These are phyloP conservation scores for Colletotrichum destructivum DNA, from an alignment of 2,329 filamentous ascomycete genomes.

Conservation along the genomic window DNA sequence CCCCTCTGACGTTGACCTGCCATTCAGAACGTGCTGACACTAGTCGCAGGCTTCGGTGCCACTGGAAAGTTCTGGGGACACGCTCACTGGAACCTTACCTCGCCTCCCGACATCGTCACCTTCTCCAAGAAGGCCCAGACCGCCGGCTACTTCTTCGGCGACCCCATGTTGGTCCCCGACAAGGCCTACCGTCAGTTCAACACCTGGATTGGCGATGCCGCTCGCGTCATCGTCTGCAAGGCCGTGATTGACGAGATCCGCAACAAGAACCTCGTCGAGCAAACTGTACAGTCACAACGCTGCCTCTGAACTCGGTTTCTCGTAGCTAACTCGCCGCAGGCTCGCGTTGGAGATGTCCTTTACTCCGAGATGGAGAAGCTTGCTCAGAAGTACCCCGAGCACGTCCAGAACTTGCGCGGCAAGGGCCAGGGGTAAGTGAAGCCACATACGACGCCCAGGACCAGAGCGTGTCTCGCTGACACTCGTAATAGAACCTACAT, in stretches of 20 bases:
- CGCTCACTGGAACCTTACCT: slow-evolving; percentile 82
- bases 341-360: slow-evolving; percentile 77
- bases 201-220: slow-evolving; percentile 89
- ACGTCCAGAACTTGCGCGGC: slow-evolving; percentile 82
- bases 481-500: slow-evolving; percentile 73
- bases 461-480: slow-evolving; percentile 1
- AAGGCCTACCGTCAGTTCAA: slow-evolving; percentile 91
- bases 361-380: slow-evolving; percentile 76
- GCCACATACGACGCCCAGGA: not conserved
- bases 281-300: slow-evolving; percentile 57
- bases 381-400: slow-evolving; percentile 75
- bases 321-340: slow-evolving; percentile 46
- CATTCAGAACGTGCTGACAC: not conserved
- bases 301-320: not conserved
- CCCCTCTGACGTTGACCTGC: not conserved
- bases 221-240: slow-evolving; percentile 82
- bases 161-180: slow-evolving; percentile 81
- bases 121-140: slow-evolving; percentile 92
- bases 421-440: slow-evolving; percentile 73
- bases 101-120: slow-evolving; percentile 88
- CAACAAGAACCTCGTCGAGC: slow-evolving; percentile 75
- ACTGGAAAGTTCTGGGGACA: slow-evolving; percentile 92
- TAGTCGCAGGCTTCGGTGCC: slow-evolving; percentile 76
- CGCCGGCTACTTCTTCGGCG: slow-evolving; percentile 86
- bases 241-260: slow-evolving; percentile 84